Evolutionary conservation across 192 early-diverging fungal genomes (phyloP).

Genomic region (Coemansia sp.): DNA sequence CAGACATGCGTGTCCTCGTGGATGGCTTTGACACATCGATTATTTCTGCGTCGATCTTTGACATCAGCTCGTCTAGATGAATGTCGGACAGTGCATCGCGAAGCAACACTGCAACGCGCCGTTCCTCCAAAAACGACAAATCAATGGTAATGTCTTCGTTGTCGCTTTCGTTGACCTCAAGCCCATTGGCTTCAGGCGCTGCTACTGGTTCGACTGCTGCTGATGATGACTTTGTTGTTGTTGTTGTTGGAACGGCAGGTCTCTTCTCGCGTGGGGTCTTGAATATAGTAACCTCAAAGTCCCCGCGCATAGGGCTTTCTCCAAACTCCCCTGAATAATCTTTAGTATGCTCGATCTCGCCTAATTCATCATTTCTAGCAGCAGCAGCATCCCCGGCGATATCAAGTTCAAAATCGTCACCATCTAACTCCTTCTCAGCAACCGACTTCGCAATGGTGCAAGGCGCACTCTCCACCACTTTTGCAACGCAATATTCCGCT

Average conservation of each 20-base stretch:
- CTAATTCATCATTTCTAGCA: not conserved
- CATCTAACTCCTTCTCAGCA: slow-evolving; percentile 4
- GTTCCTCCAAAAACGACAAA: slow-evolving; percentile 43
- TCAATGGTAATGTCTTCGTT: slow-evolving; percentile 18
- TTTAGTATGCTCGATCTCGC: not conserved
- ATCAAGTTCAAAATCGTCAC: not conserved
- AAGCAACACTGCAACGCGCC: slow-evolving; percentile 33
- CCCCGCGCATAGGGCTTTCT: slow-evolving; percentile 7
- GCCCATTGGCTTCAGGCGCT: not conserved
- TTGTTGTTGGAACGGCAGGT: not conserved
- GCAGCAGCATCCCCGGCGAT: not conserved
- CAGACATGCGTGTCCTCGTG: slow-evolving; percentile 17
- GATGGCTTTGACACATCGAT: slow-evolving; percentile 24
- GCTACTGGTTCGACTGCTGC: not conserved
- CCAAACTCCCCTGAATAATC: not conserved
- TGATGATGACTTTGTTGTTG: not conserved
- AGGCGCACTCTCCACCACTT: slow-evolving; percentile 5
- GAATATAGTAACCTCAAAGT: slow-evolving; percentile 39
- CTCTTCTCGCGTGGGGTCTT: not conserved
- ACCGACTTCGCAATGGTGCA: not conserved
- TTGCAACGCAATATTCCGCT: slow-evolving; percentile 17
- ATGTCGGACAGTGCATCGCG: slow-evolving; percentile 23
- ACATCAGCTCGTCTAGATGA: slow-evolving; percentile 28
- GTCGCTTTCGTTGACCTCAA: not conserved
- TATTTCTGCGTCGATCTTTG: slow-evolving; percentile 19